phyloP scores from a whole-genome alignment of 331 rosid genomes.

The Phaseolus coccineus region DNA sequence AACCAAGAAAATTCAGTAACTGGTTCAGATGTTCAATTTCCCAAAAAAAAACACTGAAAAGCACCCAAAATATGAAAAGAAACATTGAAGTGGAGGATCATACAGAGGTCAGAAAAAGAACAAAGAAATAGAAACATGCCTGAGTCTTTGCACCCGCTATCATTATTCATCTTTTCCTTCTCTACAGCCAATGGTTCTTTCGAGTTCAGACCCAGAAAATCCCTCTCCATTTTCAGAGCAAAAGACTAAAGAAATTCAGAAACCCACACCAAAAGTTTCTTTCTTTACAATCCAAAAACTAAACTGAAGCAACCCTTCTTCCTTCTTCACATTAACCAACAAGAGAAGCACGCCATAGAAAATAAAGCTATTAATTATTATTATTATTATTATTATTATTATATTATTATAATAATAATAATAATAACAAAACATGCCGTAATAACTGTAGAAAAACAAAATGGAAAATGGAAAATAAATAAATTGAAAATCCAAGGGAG shows the following conservation, averaged over 20 bases:
- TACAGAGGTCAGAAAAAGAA: not conserved
- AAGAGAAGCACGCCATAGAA: constrained; percentile 3
- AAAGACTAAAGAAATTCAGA: constrained; percentile 22
- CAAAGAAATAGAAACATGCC: constrained; percentile 41
- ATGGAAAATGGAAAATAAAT: not conserved
- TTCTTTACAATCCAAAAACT: constrained; percentile 5
- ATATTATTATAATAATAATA: too few species aligned
- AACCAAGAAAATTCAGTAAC: constrained; percentile 23
- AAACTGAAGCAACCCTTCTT: not conserved
- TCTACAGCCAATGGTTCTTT: constrained; percentile 52
- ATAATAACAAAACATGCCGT: not conserved
- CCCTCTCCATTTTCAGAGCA: constrained; percentile 70
- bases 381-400: not conserved
- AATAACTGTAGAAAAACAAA: constrained; percentile 30
- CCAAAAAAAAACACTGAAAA: not conserved
- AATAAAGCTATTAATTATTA: not conserved
- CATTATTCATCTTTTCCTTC: constrained; percentile 59
- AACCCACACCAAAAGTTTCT: not conserved
- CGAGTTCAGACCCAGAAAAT: constrained; percentile 71
- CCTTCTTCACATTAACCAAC: constrained; percentile 9
- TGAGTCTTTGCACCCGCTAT: constrained; percentile 46
- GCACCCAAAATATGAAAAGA: not conserved
- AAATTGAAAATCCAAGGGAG: not conserved
- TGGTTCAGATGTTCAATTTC: not conserved
- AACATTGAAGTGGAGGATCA: not conserved